phyloP scores from a whole-genome alignment of 2,329 filamentous ascomycete genomes.

The Dendrostoma leiphaemia region DNA sequence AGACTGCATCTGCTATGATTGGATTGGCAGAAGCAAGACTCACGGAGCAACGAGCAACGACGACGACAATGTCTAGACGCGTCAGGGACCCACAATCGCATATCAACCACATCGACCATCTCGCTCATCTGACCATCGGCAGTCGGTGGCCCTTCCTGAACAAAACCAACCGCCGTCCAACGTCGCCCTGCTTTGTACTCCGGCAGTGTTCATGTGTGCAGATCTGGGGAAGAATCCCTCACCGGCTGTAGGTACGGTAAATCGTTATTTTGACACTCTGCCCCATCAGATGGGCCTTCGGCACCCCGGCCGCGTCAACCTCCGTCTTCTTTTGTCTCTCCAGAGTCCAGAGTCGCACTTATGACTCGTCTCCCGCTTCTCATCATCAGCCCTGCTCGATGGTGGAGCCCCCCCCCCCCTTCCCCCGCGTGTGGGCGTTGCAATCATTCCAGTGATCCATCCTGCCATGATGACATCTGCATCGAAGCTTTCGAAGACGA shows the following conservation, averaged over 20 bases:
- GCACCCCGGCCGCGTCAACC: background rate
- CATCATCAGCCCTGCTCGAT: background rate
- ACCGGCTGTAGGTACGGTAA: background rate
- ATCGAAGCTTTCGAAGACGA: background rate
- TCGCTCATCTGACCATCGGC: background rate
- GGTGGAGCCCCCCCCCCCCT: too few species aligned
- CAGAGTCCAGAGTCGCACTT: background rate
- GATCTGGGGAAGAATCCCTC: background rate
- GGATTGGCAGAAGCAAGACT: too few species aligned
- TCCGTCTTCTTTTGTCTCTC: background rate
- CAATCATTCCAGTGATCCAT: background rate
- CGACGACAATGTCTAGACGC: too few species aligned
- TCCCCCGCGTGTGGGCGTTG: background rate
- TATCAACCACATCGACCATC: background rate
- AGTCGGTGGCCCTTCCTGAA: background rate
- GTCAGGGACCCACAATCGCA: background rate
- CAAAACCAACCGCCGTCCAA: background rate
- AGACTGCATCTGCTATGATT: background rate
- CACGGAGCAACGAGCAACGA: too few species aligned
- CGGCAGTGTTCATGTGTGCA: background rate
- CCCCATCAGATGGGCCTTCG: background rate
- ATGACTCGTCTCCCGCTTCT: background rate
- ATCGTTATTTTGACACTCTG: background rate
- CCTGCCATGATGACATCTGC: slow-evolving; percentile 4
- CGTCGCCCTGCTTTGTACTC: too few species aligned